Evolutionary conservation across 164 flowering plant genomes (phyloP), one percentile per base, ranked within the genome.

Genomic region (Cinnamomum chago): DNA sequence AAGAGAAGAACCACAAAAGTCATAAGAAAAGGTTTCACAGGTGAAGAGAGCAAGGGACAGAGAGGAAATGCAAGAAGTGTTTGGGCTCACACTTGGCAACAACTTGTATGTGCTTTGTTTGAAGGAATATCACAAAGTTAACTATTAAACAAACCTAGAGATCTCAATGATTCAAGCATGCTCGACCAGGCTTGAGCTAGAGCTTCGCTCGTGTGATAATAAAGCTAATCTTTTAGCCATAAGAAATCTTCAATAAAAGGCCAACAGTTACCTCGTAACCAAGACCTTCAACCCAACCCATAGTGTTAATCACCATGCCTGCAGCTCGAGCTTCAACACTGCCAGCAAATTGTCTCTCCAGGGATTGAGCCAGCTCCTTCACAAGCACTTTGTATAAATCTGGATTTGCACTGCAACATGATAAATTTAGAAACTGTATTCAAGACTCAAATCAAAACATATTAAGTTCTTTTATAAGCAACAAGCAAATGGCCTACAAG

Each of bases 251-350:
- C 60, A 3, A 55, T 55, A 14, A 66, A 28, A 67, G 47, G 55
- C 33, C 22, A 30, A 18, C 24, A 52, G 67, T 66, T 81, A 91
- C 97, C 92, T 95, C 97, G 83, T 95, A 93, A 70, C 98, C 99
- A 67, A 87, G 83, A 83, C 95, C 97, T 82, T 95, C 98, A 73
- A 92, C 85, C 98, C 98, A 95, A 35, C 98, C 99, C 97, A 93
- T 95, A 70, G 99, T 93, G 76, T 95, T 95, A 70, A 95, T 93
- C 71, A 95, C 98, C 95, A 93, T 95, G 76, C 99, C 98, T 20
- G 98, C 88, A 77, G 99, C 98, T 78, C 89, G 86, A 77, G 96
- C 85, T 83, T 93, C 98, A 66, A 86, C 79, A 86, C 90, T 92
- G 3, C 92, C 94, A 77, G 88, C 33, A 81, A 95, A 87, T 68